A percentile compares a stretch with the other conserved stretches of the same genome.
Evolutionary conservation across 164 flowering plant genomes (phyloP).

Genomic region (Tetrastigma voinierianum): DNA sequence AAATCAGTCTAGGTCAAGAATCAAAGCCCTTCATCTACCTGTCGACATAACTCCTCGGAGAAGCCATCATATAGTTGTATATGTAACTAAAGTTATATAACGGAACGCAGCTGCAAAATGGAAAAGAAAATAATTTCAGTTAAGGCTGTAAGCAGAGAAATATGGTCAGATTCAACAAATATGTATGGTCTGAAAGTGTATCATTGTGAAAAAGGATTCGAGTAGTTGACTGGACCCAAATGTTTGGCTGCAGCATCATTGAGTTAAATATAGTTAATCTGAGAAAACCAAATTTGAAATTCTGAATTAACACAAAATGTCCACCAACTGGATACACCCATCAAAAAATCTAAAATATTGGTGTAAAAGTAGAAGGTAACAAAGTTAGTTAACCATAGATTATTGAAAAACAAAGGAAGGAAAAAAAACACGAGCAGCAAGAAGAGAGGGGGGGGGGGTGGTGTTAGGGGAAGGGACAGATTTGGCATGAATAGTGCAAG

Average conservation of each 20-base stretch:
- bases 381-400: not conserved
- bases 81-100: slow-evolving; percentile 87
- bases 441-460: no score
- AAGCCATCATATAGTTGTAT: slow-evolving; percentile 75
- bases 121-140: not conserved
- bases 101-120: slow-evolving; percentile 87
- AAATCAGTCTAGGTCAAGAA: slow-evolving; percentile 10
- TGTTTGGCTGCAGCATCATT: not conserved
- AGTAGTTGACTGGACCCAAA: not conserved
- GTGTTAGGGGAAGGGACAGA: no score
- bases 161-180: not conserved
- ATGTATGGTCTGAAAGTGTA: not conserved
- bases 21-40: slow-evolving; percentile 47
- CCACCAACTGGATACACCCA: not conserved
- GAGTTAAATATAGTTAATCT: not conserved
- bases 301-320: not conserved
- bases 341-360: not conserved
- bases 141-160: not conserved
- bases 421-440: no score
- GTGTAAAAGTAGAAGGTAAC: not conserved
- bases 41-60: slow-evolving; percentile 92
- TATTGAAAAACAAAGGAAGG: not conserved
- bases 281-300: not conserved
- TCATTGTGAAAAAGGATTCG: not conserved
- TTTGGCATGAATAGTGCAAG: no score